Evolutionary conservation across 1,284 basidiomycete genomes (phyloP).

Genomic region (Singerocomus inundabilis): DNA sequence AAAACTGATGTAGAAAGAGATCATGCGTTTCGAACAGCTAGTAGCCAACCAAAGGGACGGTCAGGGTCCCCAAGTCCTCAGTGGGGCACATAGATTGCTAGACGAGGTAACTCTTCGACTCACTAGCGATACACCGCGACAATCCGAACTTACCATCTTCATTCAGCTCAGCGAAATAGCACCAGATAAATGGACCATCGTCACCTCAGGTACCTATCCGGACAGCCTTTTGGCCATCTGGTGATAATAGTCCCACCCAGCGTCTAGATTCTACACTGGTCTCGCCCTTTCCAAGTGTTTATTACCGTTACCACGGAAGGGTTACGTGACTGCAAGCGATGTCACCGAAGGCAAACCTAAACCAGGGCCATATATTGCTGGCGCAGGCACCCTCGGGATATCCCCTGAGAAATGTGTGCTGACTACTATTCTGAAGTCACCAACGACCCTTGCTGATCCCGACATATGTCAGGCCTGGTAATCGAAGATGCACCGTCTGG

Average conservation of each 20-base stretch:
- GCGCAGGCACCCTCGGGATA: slow-evolving; percentile 50
- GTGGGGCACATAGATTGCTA: slow-evolving; percentile 51
- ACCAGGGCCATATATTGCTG: slow-evolving; percentile 76
- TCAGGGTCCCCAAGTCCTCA: slow-evolving; percentile 55
- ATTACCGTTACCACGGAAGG: slow-evolving; percentile 52
- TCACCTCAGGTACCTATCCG: slow-evolving; percentile 61
- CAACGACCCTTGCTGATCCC: background rate
- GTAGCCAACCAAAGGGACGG: slow-evolving; percentile 44
- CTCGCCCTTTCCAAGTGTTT: slow-evolving; percentile 59
- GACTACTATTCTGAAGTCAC: background rate
- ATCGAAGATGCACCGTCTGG: slow-evolving; percentile 86
- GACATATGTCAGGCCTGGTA: slow-evolving; percentile 57
- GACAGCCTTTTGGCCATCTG: background rate
- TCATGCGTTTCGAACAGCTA: slow-evolving; percentile 61
- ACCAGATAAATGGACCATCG: slow-evolving; percentile 65
- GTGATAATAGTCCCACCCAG: slow-evolving; percentile 34
- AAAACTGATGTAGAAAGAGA: slow-evolving; percentile 45
- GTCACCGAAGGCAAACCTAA: slow-evolving; percentile 76
- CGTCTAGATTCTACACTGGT: slow-evolving; percentile 65
- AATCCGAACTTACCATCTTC: slow-evolving; percentile 4
- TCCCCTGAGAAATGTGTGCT: slow-evolving; percentile 52
- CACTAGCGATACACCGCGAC: background rate
- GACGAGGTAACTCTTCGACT: slow-evolving; percentile 37
- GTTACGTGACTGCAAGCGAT: slow-evolving; percentile 73
- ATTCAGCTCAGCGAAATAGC: slow-evolving; percentile 35